Evolutionary conservation across 164 flowering plant genomes (phyloP), one percentile per base, ranked within the genome.

Genomic region (Tetrastigma voinierianum): DNA sequence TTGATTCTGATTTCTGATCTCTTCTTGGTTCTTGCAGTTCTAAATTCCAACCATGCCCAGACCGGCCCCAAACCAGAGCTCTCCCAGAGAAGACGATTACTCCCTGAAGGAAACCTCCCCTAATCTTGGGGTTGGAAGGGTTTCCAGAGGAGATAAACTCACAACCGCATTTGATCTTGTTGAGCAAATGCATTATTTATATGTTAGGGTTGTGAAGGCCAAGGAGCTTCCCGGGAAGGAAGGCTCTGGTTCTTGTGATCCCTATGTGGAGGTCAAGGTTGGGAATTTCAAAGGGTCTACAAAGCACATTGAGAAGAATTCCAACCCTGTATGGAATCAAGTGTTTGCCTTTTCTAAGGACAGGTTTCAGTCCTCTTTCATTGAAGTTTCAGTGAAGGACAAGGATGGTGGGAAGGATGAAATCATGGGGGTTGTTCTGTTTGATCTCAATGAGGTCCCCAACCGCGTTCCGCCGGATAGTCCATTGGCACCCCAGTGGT

Each of bases 401-500:
- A 76, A 71, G 25, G 13, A 67, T 46, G 44, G 64, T 24, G 2
- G 66, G 67, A 21, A 65, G 71, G 77, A 82, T 60, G 81, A 74
- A 62, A 70, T 70, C 23, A 66, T 81, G 17, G 87, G 90, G 8
- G 24, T 46, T 53, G 69, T 86, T n/a, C 23, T 62, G 15, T 78
- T 86, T 32, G 84, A 86, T 64, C 61, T 79, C 21, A 71, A 63
- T 66, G 87, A 86, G 64, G 76, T 82, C 2, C 90, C 87, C 0
- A 77, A 70, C 3, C 66, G 90, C 56, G 87, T 86, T 7, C 90
- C 90, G 2, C 87, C 90, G 0, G 87, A 86, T 58, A 86, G 90
- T 47, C 86, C 90, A 0, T 65, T 86, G 63, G 90, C 90, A 0
- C 86, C 87, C 0, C 84, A 82, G 21, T 83, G 90, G 90, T 80